A percentile compares a stretch with the other conserved stretches of the same genome.
Evolutionary conservation across 768 basidiomycete genomes (phyloP).

Genomic region (Wakefieldia striispora): DNA sequence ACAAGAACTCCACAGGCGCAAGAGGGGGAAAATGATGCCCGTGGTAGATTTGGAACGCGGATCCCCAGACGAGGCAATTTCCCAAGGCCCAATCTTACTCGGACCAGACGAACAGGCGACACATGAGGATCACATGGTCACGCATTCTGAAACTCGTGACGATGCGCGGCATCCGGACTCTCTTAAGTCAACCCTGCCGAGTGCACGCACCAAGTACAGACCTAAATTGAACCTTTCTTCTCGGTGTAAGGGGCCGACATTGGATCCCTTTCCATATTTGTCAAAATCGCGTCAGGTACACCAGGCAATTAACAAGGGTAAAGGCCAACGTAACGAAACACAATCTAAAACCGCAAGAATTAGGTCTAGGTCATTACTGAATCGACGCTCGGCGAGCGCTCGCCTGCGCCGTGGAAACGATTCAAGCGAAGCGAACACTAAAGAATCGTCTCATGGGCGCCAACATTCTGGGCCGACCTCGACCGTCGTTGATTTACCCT

Average conservation of each 20-base stretch:
- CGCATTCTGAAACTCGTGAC: conserved; percentile 5
- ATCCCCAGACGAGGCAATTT: conserved; percentile 18
- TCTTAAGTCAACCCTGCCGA: conserved; percentile 17
- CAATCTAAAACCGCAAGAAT: conserved; percentile 3
- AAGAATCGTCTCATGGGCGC: background rate
- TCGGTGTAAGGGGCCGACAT: conserved; percentile 17
- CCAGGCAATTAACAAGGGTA: conserved; percentile 4
- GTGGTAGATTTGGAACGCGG: conserved; percentile 9
- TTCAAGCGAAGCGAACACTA: background rate
- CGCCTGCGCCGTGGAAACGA: conserved; percentile 1
- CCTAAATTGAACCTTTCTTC: conserved; percentile 15
- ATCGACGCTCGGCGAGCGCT: conserved; percentile 4
- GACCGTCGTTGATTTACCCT: conserved; percentile 21
- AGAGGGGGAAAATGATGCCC: conserved; percentile 31
- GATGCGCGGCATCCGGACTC: background rate
- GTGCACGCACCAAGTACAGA: conserved; percentile 30
- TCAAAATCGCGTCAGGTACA: conserved; percentile 13
- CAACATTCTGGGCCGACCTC: conserved; percentile 17
- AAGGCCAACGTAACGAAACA: conserved; percentile 10
- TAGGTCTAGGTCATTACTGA: background rate
- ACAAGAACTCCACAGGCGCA: conserved; percentile 22
- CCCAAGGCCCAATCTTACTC: conserved; percentile 1
- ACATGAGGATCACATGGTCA: conserved; percentile 6
- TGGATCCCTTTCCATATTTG: conserved; percentile 19
- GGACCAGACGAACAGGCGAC: background rate